These are phyloP conservation scores for Suaeda aralocaspica DNA, from an alignment of 148 eudicot genomes.

Conservation along the genomic window DNA sequence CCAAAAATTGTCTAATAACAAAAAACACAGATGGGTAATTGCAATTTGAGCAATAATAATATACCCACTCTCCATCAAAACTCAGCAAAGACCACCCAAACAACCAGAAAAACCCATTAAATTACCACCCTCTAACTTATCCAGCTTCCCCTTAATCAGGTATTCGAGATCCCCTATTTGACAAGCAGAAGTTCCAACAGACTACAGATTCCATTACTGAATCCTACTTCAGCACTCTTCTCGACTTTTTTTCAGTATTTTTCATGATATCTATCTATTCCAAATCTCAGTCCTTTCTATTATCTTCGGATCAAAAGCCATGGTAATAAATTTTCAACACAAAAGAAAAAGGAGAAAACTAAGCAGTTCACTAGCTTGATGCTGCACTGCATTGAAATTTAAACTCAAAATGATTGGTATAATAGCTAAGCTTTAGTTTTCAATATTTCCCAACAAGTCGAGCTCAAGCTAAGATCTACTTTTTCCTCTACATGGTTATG, in stretches of 20 bases:
- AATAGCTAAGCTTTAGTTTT: not conserved
- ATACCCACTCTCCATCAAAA: no score
- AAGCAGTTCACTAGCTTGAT: constrained; percentile 1
- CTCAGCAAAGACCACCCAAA: no score
- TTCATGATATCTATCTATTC: not conserved
- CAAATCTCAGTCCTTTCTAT: not conserved
- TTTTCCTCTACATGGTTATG: no score
- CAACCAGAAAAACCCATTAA: no score
- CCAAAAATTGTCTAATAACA: no score
- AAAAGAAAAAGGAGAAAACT: not conserved
- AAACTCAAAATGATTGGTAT: not conserved
- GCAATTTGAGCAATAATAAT: no score
- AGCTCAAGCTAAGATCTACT: not conserved
- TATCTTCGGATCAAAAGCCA: not conserved
- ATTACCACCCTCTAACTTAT: no score
- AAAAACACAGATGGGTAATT: no score
- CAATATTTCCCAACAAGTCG: not conserved
- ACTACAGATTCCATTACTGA: not conserved
- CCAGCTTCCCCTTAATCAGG: not conserved
- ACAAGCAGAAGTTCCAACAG: not conserved
- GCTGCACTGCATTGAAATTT: no score
- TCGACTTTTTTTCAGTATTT: not conserved
- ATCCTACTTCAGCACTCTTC: not conserved
- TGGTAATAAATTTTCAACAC: not conserved
- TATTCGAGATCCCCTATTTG: not conserved